A percentile compares a stretch with the other conserved stretches of the same genome.
These are phyloP conservation scores for Suillus americanus DNA, from an alignment of 768 basidiomycete species.

Conservation along the genomic window DNA sequence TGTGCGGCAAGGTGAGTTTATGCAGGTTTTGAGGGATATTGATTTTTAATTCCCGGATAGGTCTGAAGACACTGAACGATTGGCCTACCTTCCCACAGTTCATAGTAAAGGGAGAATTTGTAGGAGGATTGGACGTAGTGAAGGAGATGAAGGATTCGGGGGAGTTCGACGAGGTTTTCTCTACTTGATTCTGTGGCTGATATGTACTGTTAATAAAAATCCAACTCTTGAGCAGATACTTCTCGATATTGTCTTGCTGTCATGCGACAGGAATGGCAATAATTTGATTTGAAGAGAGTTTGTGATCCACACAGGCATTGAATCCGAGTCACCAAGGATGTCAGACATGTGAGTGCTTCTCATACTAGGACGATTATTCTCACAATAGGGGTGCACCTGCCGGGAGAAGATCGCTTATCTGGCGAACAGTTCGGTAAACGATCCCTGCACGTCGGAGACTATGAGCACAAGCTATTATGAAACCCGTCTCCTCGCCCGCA, in stretches of 20 bases:
- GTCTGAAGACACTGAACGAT: constrained; percentile 74
- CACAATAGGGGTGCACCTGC: neutral
- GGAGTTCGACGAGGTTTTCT: constrained; percentile 59
- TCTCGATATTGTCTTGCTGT: neutral
- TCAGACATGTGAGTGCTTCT: constrained; percentile 1
- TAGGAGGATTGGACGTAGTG: constrained; percentile 93
- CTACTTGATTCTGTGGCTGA: neutral
- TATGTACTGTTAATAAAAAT: neutral
- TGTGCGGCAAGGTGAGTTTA: constrained; percentile 69
- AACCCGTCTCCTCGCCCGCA: neutral
- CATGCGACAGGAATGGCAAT: neutral
- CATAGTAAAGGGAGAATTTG: constrained; percentile 85
- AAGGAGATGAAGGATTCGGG: constrained; percentile 83
- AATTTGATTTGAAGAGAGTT: constrained; percentile 1
- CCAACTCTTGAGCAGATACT: neutral
- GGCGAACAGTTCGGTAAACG: neutral
- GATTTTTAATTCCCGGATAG: constrained; percentile 31
- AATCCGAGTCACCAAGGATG: neutral
- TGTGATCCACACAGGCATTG: neutral
- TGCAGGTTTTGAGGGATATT: neutral
- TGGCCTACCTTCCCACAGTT: constrained; percentile 93
- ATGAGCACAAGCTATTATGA: neutral
- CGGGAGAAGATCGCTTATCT: neutral
- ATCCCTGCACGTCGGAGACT: neutral
- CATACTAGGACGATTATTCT: neutral